Base-by-base conservation (phyloP, 2,329 filamentous ascomycete genomes). In the Claviceps cyperi region DNA sequence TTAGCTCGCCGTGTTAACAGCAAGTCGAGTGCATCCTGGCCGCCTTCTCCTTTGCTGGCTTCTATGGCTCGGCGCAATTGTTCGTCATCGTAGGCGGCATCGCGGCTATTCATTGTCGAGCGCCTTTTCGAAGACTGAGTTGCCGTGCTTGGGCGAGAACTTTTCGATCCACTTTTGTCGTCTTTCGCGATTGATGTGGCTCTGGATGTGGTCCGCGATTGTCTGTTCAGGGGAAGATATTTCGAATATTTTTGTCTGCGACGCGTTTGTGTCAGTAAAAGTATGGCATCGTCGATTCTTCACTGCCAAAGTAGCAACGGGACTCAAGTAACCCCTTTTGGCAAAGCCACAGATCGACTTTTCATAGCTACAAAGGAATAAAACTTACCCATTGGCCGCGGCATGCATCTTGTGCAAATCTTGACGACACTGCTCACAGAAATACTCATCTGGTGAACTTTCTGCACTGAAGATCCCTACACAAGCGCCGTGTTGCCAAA, bases 401-500 rank as follows among this genome's bases (percentile, higher is more conserved):
- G 76, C 80, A 59, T 81, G 83, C 55, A 95, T 83, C 62, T 82
- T 88, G 73, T 98, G 92, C 48, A 94, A 76, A 64, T 95, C 89
- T 63, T 89, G 89, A 57, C 86, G 83, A 69, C 92, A 98, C 66
- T 88, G 79, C 69, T 98, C 92, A 69, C 92, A 98, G 64, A 92
- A 98, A 71, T 98, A 98, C 66, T 97, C 90, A 50, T 97, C 91
- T 9, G 92, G 92, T 56, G 87, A 91, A 64, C 85, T 83, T 58
- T 86, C 84, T 67, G 95, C 91, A 58, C 92, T 92, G 71, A 94
- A 89, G 61, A 98, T 95, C 53, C 92, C 91, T 52, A 98, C 91
- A 63, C 92, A 98, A 53, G 90, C 91, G 60, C 92, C 92, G 65
- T 98, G 92, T 66, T 98, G 92, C 92, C 91, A 98, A 55, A 97